These are phyloP conservation scores for Tolypocladium tropicale DNA, from an alignment of 2,329 filamentous ascomycete genomes.

Conservation along the genomic window DNA sequence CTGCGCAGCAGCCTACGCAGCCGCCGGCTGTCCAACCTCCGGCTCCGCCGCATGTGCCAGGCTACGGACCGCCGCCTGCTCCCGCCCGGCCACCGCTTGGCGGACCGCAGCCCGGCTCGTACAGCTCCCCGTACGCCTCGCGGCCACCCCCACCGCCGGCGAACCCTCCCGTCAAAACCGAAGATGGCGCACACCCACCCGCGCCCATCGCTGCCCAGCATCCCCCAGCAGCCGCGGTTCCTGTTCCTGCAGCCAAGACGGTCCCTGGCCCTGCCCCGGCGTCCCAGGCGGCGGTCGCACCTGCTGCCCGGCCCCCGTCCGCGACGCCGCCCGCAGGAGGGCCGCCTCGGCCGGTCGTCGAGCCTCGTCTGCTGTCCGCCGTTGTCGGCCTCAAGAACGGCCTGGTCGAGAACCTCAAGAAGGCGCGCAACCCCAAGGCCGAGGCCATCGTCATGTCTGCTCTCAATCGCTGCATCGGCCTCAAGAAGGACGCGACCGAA, in stretches of 20 bases:
- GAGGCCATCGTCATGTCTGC: constrained; percentile 42
- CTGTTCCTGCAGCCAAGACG: background rate
- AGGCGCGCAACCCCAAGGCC: constrained; percentile 29
- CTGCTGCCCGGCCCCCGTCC: constrained; percentile 8
- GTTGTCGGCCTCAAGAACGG: constrained; percentile 37
- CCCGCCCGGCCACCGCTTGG: constrained; percentile 22
- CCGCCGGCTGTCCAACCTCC: constrained; percentile 17
- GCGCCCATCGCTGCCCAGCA: background rate
- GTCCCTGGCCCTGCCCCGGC: constrained; percentile 6
- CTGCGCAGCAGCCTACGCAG: constrained; percentile 12
- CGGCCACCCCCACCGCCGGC: constrained; percentile 18
- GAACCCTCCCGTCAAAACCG: constrained; percentile 16
- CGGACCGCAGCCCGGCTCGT: constrained; percentile 19
- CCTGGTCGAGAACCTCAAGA: constrained; percentile 33
- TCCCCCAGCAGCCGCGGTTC: constrained; percentile 3
- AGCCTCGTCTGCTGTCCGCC: constrained; percentile 30
- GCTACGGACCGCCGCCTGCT: constrained; percentile 24
- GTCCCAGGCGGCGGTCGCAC: constrained; percentile 4
- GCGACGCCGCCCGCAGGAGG: constrained; percentile 14
- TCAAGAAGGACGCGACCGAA: constrained; percentile 33
- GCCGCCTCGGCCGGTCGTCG: constrained; percentile 27
- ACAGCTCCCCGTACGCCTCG: constrained; percentile 27
- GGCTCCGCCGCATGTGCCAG: constrained; percentile 22
- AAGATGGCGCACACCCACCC: constrained; percentile 11
- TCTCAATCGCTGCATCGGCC: constrained; percentile 38